Base-by-base conservation (phyloP, 306 rosid genomes). In the Styphnolobium japonicum region DNA sequence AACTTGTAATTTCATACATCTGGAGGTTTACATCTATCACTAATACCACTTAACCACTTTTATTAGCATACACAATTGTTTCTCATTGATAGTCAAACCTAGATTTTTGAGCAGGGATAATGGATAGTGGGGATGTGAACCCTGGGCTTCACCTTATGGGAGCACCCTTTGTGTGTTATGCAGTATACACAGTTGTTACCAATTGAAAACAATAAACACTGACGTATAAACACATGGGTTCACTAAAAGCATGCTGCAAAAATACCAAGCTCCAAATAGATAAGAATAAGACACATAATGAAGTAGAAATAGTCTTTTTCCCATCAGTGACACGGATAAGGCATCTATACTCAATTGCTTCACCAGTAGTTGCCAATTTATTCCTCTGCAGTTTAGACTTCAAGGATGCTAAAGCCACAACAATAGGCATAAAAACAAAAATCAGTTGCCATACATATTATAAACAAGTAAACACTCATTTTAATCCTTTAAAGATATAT, bases 311-410 rank as follows among this genome's bases (percentile, higher is more conserved):
- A 2, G 93, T 90, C 90, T 89, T 90, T 77, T 93, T 93, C 80
- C 92, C 99, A 85, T 93, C 90, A 18, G 98, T 91, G 51, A 98
- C 98, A 42, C 98, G 99, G 23, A 96, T 84, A 57, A 91, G 97
- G 83, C 99, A 96, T 81, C 98, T 84, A 73, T 81, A 89, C 73
- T 96, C 98, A 40, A 93, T 83, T 53, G 86, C 56, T 83, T 90
- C 86, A 56, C 96, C 99, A 72, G 89, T 81, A 79, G 85, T 73
- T 4, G 31, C 81, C 86, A 88, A 53, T 86, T 96, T 96, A 88
- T 96, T 90, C 84, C 18, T 86, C 80, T 87, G 88, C 63, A 78
- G 82, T 85, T 90, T 91, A 16, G 98, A 93, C 82, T 93, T 91
- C 88, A 96, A 71, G 2, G 98, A 87, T 12, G 98, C 98, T 94